phyloP scores from a whole-genome alignment of 345 rosid genomes.

The Arabis alpina region DNA sequence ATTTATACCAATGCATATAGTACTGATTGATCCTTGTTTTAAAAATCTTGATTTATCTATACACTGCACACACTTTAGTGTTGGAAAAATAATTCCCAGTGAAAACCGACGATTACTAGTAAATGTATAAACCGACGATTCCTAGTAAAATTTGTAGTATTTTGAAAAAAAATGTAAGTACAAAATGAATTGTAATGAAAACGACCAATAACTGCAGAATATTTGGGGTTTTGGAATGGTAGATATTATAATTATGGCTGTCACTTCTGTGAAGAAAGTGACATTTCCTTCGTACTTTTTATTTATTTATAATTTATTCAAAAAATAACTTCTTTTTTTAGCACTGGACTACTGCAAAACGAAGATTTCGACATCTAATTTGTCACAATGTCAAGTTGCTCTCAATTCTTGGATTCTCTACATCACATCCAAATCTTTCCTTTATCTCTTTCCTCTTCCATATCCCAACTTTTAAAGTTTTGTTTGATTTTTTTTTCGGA shows the following conservation, averaged over 20 bases:
- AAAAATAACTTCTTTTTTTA: constrained; percentile 3
- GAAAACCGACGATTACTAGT: not conserved
- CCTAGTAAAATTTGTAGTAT: constrained; percentile 6
- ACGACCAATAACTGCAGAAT: constrained; percentile 44
- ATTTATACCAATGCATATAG: no score
- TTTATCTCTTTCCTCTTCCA: constrained; percentile 21
- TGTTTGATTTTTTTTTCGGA: not conserved
- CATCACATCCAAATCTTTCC: constrained; percentile 30
- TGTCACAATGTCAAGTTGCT: constrained; percentile 44
- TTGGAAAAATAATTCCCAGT: no score
- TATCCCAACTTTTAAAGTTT: not conserved
- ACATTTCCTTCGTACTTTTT: constrained; percentile 35
- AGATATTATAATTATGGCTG: constrained; percentile 25
- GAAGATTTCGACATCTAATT: constrained; percentile 45
- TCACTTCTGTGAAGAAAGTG: constrained; percentile 41
- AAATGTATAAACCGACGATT: not conserved
- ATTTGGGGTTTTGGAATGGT: constrained; percentile 39
- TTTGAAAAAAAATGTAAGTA: not conserved
- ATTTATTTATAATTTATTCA: not conserved
- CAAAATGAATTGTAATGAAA: constrained; percentile 22
- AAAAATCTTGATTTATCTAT: no score
- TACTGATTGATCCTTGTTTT: no score
- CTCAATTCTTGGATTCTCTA: constrained; percentile 41
- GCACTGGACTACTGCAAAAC: constrained; percentile 40
- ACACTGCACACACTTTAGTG: no score